These are phyloP conservation scores for Chrysanthemum seticuspe DNA, from an alignment of 129 eudicot species.

Conservation along the genomic window DNA sequence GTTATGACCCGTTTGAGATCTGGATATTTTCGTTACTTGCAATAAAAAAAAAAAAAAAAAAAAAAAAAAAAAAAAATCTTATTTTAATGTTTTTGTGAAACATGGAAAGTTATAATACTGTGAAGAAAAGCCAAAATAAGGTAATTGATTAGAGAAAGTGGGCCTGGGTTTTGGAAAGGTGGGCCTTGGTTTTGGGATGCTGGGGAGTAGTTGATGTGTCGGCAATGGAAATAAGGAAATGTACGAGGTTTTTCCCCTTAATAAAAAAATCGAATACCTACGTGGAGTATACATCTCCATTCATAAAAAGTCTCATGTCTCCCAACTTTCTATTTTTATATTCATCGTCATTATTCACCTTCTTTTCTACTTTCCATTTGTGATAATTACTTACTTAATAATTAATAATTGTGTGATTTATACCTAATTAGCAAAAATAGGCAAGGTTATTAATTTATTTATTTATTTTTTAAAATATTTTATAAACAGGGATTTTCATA, in stretches of 20 bases:
- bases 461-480: no score
- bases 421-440: no score
- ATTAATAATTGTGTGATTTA: background rate
- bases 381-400: background rate
- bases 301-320: slow-evolving; percentile 14
- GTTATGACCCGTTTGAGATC: no score
- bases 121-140: background rate
- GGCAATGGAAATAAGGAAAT: slow-evolving; percentile 18
- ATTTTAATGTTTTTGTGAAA: no score
- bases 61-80: no score
- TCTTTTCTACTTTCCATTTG: background rate
- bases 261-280: background rate
- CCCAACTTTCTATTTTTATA: slow-evolving; percentile 18
- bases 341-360: no score
- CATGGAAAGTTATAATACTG: background rate
- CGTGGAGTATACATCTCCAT: slow-evolving; percentile 31
- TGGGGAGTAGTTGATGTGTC: slow-evolving; percentile 13
- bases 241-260: slow-evolving; percentile 33
- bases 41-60: no score
- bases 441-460: no score
- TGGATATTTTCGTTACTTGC: no score
- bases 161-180: background rate
- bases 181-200: background rate
- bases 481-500: no score
- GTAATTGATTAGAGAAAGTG: slow-evolving; percentile 1